Conservation (phyloP, 768 basidiomycete genomes). For the Stropharia rugosoannulata region DNA sequence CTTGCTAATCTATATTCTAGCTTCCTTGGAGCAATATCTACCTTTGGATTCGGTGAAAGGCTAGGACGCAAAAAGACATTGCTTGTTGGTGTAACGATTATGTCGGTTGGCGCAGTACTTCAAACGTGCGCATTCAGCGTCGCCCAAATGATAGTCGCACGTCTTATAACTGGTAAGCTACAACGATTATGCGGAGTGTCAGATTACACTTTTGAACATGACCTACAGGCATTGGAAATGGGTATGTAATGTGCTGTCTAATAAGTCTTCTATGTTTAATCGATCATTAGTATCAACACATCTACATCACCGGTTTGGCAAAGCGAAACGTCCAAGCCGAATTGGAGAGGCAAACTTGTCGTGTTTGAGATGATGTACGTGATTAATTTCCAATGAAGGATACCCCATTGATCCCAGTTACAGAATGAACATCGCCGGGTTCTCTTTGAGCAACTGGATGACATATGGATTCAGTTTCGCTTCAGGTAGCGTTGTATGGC, state of each 20-base stretch:
- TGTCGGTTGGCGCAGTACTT: conserved; percentile 52
- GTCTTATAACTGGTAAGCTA: conserved; percentile 41
- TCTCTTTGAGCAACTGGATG: conserved; percentile 53
- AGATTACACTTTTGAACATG: not conserved
- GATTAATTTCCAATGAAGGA: not conserved
- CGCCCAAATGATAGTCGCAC: conserved; percentile 47
- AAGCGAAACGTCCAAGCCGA: conserved; percentile 49
- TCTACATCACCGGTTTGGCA: conserved; percentile 53
- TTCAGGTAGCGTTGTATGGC: conserved; percentile 42
- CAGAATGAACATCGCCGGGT: conserved; percentile 52
- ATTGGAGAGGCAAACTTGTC: conserved; percentile 47
- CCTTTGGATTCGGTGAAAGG: conserved; percentile 41
- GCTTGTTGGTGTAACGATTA: conserved; percentile 46
- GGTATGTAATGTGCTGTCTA: conserved; percentile 20
- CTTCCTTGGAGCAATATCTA: conserved; percentile 45
- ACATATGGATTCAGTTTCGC: conserved; percentile 51
- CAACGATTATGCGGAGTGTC: not conserved
- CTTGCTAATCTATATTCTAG: conserved; percentile 17
- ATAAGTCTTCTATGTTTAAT: not conserved
- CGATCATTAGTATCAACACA: conserved; percentile 37
- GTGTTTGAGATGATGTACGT: conserved; percentile 50
- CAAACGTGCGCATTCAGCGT: conserved; percentile 46
- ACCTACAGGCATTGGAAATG: conserved; percentile 41
- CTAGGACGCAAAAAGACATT: conserved; percentile 48
- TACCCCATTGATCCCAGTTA: not conserved